Evolutionary conservation across 139 green algal genomes (phyloP).

Genomic region (Astrephomene gubernaculifera): DNA sequence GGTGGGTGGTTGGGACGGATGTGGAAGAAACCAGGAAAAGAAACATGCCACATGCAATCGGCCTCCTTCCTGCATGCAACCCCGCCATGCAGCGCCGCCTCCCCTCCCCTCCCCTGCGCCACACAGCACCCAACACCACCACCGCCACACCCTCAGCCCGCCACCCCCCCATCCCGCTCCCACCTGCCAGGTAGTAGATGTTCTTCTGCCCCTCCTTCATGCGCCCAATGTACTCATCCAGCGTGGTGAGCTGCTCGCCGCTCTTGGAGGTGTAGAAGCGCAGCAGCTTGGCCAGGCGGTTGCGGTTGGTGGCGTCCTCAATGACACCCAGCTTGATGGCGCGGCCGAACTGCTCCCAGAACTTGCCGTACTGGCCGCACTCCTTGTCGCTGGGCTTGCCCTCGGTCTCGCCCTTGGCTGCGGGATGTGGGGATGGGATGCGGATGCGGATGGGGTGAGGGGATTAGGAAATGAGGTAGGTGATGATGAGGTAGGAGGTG

Average conservation of each 20-base stretch:
- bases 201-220: conserved; percentile 96
- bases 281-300: conserved; percentile 81
- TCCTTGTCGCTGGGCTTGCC: conserved; percentile 60
- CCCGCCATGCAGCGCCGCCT: too few relatives aligned
- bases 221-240: conserved; percentile 91
- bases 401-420: conserved; percentile 52
- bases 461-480: not conserved
- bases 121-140: too few relatives aligned
- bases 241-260: conserved; percentile 74
- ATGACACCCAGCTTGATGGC: conserved; percentile 98
- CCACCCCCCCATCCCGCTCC: too few relatives aligned
- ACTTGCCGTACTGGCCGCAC: conserved; percentile 83
- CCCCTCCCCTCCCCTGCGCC: too few relatives aligned
- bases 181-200: conserved; percentile 95
- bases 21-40: too few relatives aligned
- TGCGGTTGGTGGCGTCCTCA: conserved; percentile 93
- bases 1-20: too few relatives aligned
- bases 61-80: too few relatives aligned
- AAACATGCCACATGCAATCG: too few relatives aligned
- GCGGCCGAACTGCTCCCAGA: conserved; percentile 94
- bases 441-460: too few relatives aligned
- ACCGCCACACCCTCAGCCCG: too few relatives aligned
- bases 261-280: conserved; percentile 87
- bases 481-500: not conserved
- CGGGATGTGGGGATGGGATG: not conserved